Conservation (phyloP, 2,329 filamentous ascomycete genomes). For the Lecanosticta acicola region DNA sequence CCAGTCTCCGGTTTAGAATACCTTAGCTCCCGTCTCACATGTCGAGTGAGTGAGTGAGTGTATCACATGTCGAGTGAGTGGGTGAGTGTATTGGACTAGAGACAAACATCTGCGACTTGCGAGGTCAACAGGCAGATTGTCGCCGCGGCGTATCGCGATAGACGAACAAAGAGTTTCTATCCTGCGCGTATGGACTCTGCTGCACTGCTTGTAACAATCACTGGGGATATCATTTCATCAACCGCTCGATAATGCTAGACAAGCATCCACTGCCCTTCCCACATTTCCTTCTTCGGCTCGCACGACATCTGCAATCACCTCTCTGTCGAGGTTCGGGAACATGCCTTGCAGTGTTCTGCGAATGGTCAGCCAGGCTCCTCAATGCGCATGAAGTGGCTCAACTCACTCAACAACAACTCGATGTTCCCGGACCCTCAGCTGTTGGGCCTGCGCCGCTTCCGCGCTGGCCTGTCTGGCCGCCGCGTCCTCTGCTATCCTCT, state of each 20-base stretch:
- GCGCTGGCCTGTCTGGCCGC: slow-evolving; percentile 86
- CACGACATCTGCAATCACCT: slow-evolving; percentile 95
- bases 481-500: slow-evolving; percentile 66
- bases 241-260: slow-evolving; percentile 40
- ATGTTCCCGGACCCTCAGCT: slow-evolving; percentile 79
- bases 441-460: slow-evolving; percentile 79
- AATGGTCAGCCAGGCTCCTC: slow-evolving; percentile 2
- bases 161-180: too few species aligned
- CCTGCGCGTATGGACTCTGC: not conserved
- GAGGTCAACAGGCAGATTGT: too few species aligned
- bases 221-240: slow-evolving; percentile 8
- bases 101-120: too few species aligned
- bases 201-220: not conserved
- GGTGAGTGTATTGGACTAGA: too few species aligned
- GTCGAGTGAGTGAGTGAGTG: not conserved
- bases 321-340: slow-evolving; percentile 92
- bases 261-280: slow-evolving; percentile 45
- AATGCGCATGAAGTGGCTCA: not conserved
- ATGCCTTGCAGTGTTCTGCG: slow-evolving; percentile 74
- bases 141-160: too few species aligned
- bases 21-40: not conserved
- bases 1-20: too few species aligned
- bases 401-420: slow-evolving; percentile 73
- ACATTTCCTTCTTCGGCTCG: slow-evolving; percentile 81
- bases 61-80: too few species aligned